Evolutionary conservation across 345 rosid genomes (phyloP), one percentile per base, ranked within the genome.

Genomic region (Rubroshorea leprosula): DNA sequence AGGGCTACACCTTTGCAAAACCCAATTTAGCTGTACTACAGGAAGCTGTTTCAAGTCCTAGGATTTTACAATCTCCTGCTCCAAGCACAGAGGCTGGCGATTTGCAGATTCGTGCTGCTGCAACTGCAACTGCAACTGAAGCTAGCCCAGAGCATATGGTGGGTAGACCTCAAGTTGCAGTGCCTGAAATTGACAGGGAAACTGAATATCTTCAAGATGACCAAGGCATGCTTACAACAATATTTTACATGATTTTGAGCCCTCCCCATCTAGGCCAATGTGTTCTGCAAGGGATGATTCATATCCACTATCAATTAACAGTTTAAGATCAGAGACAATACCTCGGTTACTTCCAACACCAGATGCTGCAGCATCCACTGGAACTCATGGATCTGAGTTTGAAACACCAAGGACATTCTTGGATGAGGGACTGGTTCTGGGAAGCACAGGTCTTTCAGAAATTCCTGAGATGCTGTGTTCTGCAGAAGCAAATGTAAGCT

Each of bases 391-490:
- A 64, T 72, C 84, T 29, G 88, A 76, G 55, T 14, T 66, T 48
- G 78, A 76, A 68, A 72, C 92, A n/a, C 85, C 95, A 51, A 39
- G 43, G 62, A 71, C 79, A 51, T 60, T 53, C 47, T 64, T 61
- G 20, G 78, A 74, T 39, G 84, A 75, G 56, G 47, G 17, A 55
- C 58, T 62, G 3, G 74, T 61, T 19, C 26, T 8, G 49, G 76
- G 56, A 11, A 63, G 57, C 71, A 67, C 76, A 21, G 83, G 82
- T 41, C 77, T 83, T 59, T 74, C 83, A 5, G 74, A 74, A 71
- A 76, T 83, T 69, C 87, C 85, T 23, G 96, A 88, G 72, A 47
- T 73, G 50, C 44, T 73, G 46, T 62, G 57, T 18, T 47, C 70
- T 61, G 62, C 66, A 0, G 80, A 83, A 24, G 71, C 72, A 58